Evolutionary conservation across 1,284 basidiomycete species (phyloP).

Genomic region (Athelia sp.): DNA sequence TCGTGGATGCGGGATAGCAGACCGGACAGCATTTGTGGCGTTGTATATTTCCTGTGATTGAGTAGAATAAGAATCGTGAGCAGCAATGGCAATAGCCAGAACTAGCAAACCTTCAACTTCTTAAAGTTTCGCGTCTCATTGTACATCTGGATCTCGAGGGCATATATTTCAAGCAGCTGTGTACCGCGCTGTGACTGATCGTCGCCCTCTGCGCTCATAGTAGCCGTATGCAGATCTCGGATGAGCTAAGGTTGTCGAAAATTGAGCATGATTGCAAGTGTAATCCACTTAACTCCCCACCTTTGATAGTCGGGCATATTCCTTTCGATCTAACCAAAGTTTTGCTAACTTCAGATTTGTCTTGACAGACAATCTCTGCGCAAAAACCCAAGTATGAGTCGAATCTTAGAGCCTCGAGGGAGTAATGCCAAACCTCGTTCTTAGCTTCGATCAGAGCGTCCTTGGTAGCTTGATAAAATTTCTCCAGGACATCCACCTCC

Average conservation of each 20-base stretch:
- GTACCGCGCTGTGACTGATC: conserved; percentile 89
- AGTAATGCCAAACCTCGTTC: conserved; percentile 72
- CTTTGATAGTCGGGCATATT: conserved; percentile 80
- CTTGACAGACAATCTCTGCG: conserved; percentile 86
- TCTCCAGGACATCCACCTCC: conserved; percentile 85
- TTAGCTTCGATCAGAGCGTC: conserved; percentile 87
- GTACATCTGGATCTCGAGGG: conserved; percentile 99
- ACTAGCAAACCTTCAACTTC: conserved; percentile 75
- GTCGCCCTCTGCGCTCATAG: conserved; percentile 61
- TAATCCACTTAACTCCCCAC: conserved; percentile 32
- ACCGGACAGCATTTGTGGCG: conserved; percentile 87
- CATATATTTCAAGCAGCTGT: conserved; percentile 95
- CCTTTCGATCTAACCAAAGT: conserved; percentile 93
- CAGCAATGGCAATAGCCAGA: not conserved
- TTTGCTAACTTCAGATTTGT: conserved; percentile 97
- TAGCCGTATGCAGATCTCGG: conserved; percentile 67
- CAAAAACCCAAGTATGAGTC: conserved; percentile 3
- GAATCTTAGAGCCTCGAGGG: not conserved
- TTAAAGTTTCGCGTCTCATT: conserved; percentile 94
- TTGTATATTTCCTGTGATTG: conserved; percentile 87
- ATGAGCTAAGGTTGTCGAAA: conserved; percentile 58
- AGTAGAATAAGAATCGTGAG: conserved; percentile 1
- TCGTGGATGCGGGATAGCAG: conserved; percentile 96
- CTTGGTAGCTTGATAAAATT: conserved; percentile 94
- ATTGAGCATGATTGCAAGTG: not conserved